Conservation (phyloP, 176 grass and related monocot genomes). For the Phoenix roebelenii region DNA sequence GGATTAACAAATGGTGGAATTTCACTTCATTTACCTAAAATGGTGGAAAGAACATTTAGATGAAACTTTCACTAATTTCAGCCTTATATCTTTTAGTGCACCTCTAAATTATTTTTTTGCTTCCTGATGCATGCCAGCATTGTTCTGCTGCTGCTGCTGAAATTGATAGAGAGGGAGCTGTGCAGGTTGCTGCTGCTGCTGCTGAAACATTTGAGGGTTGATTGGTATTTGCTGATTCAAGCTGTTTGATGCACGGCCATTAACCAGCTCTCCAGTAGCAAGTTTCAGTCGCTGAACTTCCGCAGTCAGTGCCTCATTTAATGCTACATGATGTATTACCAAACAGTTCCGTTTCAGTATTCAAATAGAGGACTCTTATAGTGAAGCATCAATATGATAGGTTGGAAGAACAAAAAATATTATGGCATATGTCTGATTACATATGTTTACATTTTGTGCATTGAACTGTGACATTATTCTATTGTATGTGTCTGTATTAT, state of each 20-base stretch:
- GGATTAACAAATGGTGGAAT: too few species aligned
- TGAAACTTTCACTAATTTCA: too few species aligned
- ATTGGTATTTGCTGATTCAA: conserved; percentile 45
- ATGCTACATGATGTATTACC: conserved; percentile 28
- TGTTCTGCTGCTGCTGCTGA: conserved; percentile 44
- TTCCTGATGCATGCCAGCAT: conserved; percentile 23
- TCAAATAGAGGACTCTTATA: neutral
- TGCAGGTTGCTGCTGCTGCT: conserved; percentile 46
- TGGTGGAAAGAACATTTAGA: too few species aligned
- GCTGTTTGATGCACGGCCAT: conserved; percentile 37
- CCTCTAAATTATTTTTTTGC: conserved; percentile 21
- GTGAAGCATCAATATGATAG: too few species aligned
- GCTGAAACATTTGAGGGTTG: conserved; percentile 40
- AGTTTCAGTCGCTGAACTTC: conserved; percentile 92
- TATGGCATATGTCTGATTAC: too few species aligned
- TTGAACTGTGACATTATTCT: too few species aligned
- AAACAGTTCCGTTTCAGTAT: neutral
- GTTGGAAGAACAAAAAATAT: too few species aligned
- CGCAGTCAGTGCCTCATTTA: conserved; percentile 72
- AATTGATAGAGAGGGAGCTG: conserved; percentile 60
- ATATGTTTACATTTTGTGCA: too few species aligned
- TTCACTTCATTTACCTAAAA: too few species aligned
- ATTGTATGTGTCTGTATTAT: too few species aligned
- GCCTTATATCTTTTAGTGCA: too few species aligned
- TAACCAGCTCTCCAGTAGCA: conserved; percentile 33